Evolutionary conservation across 2,329 filamentous ascomycete species (phyloP), one percentile per base, ranked within the genome.

Genomic region (Thermoascus crustaceus): DNA sequence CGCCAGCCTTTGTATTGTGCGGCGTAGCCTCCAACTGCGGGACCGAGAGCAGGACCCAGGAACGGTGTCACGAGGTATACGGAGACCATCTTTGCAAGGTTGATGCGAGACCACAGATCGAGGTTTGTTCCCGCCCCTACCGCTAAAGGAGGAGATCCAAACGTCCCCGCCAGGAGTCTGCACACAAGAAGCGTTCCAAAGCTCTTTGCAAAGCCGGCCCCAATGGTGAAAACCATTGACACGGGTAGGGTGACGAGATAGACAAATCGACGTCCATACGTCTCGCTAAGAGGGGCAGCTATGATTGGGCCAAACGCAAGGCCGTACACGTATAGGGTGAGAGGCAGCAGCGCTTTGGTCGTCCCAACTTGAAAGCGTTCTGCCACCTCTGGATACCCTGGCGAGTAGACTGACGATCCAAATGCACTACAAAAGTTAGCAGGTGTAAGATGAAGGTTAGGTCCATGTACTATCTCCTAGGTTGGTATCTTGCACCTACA

Each of bases 141-240:
- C 17, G 35, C 38, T 7, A 43, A 35, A n/a, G 17, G 26, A 29
- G 26, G 26, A 17, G 26, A 29, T 8, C 26, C 79, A 76, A 82
- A 82, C 54, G 81, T 54, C 0, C 83, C 81, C 32, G 84, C 83
- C 48, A 87, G 83, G 63, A 89, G 85, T 9, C 84, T 76, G 50
- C 76, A 78, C 38, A 87, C 71, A 16, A 84, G 65, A 13, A 89
- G 65, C 0, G 80, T 78, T 49, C 80, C 78, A 30, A 87, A 69
- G 41, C 80, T 80, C 49, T 83, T 78, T 40, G 59, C 56, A 17
- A 67, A 57, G 0, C 64, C 64, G 7, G 61, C 52, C 2, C 64
- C 65, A 0, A 67, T 40, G 0, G 57, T 59, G 40, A 69, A 66
- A 4, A 71, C 72, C 3, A 75, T 75, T 5, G 77, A 82, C 31